A percentile compares a stretch with the other conserved stretches of the same genome.
Evolutionary conservation across 2,329 filamentous ascomycete species (phyloP).

Genomic region (Gaeumannomyces tritici): DNA sequence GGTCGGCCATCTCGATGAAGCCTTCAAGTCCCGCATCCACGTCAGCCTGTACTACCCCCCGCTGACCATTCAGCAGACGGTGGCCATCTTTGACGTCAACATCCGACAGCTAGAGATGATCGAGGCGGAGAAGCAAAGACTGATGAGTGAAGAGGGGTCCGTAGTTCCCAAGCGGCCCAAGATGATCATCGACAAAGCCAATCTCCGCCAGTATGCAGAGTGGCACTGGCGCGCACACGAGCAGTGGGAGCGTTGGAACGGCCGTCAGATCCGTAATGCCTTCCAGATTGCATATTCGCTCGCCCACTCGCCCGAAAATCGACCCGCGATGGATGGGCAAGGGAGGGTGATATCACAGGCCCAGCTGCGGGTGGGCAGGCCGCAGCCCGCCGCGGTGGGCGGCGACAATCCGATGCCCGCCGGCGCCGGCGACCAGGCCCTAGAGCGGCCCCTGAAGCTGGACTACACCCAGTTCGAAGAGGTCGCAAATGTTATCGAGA

Average conservation of each 20-base stretch:
- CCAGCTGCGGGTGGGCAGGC: too few relatives aligned
- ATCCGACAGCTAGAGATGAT: too few relatives aligned
- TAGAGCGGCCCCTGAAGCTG: too few relatives aligned
- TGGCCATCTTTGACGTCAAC: too few relatives aligned
- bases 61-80: conserved; percentile 5
- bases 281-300: conserved; percentile 17
- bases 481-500: neutral
- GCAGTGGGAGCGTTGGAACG: conserved; percentile 15
- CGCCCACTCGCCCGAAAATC: conserved; percentile 11
- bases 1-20: conserved; percentile 5
- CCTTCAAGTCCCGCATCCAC: conserved; percentile 4
- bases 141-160: neutral
- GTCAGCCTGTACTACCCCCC: conserved; percentile 2
- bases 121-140: neutral
- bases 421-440: too few relatives aligned
- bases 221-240: too few relatives aligned
- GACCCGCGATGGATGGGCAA: too few relatives aligned
- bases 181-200: neutral
- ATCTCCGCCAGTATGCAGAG: too few relatives aligned
- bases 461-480: conserved; percentile 24
- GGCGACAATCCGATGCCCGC: too few relatives aligned
- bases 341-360: too few relatives aligned
- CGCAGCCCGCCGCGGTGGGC: too few relatives aligned
- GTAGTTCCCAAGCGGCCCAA: neutral
- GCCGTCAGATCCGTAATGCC: conserved; percentile 22